phyloP scores from a whole-genome alignment of 2,329 filamentous ascomycete species.

The Magnaporthales sp. region DNA sequence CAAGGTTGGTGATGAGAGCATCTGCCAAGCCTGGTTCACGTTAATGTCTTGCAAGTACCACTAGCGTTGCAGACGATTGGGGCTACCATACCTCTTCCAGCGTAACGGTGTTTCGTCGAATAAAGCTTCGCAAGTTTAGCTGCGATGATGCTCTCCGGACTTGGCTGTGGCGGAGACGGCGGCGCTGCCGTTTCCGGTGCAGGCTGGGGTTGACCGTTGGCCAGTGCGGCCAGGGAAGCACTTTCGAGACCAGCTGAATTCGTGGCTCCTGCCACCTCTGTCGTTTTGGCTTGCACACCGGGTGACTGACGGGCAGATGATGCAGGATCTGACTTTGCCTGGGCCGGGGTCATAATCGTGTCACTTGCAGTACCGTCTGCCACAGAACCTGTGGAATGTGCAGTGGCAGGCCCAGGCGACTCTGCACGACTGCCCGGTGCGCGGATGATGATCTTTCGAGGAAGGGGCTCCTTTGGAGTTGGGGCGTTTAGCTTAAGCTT shows the following conservation, averaged over 20 bases:
- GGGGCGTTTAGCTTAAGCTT: conserved; percentile 57
- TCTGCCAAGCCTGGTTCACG: conserved; percentile 37
- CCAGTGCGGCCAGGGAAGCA: neutral
- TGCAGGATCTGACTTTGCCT: neutral
- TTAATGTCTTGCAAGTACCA: conserved; percentile 5
- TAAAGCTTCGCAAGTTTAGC: conserved; percentile 21
- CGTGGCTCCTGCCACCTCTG: neutral
- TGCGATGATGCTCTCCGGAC: conserved; percentile 14
- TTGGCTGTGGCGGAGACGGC: conserved; percentile 14
- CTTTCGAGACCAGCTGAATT: neutral
- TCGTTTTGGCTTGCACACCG: neutral
- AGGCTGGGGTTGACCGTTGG: neutral
- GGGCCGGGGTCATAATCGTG: neutral
- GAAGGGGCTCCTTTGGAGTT: conserved; percentile 33
- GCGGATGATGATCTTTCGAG: conserved; percentile 64
- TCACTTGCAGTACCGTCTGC: neutral
- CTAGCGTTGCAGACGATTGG: neutral
- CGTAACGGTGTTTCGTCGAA: conserved; percentile 24
- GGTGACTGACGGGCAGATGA: neutral
- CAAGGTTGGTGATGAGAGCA: conserved; percentile 59
- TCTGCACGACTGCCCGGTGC: conserved; percentile 47
- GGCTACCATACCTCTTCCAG: conserved; percentile 31
- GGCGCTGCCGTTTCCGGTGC: conserved; percentile 1
- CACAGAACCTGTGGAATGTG: conserved; percentile 24
- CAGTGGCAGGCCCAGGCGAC: conserved; percentile 35